Base-by-base conservation (phyloP, 352 stramenopile species). In the Phytophthora pistaciae region DNA sequence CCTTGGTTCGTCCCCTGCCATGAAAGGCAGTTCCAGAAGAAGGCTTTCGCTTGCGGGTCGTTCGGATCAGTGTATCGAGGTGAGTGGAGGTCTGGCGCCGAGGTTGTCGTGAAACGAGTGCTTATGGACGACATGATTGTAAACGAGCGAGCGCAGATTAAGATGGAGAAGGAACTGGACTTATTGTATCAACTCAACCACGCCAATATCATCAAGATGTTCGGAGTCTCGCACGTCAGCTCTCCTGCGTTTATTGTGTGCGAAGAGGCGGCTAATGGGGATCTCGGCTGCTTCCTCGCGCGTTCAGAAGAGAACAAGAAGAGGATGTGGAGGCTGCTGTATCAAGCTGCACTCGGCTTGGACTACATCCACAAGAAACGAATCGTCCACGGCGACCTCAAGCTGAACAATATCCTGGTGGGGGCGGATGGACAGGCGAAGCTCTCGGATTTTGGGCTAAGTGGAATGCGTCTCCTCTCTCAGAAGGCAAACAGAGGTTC, bases 121-220 rank as follows among this genome's bases (percentile, higher is more conserved):
- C 29, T 33, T 7, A 10, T 33, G 29, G 29, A 33, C 7, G 29
- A 33, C 29, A 10, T 13, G 31, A 36, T 3, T 13, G 31, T 29
- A 29, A 29, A 13, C 31, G 8, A 11, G 1, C 7, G 8, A 10
- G 31, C 8, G 31, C 7, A 36, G 31, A 10, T 36, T 0, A 11
- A 36, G 31, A 60, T 79, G 38, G 31, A 70, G 16, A 29, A 55
- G 1, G 40, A 48, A 48, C 10, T 48, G 13, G 13, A 48, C 11
- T 11, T 48, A 5, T n/a, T 9, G 40, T 48, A 48, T 11, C 40
- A 48, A 3, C 5, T 48, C 40, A 48, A 48, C 40, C 40, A 48
- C 13, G 8, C 40, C 13, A 48, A 48, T 9, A 11, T 20, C 40
- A 20, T 48, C 40, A 48, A 48, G 18, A 48, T 20, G 40, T 48